These are phyloP conservation scores for Ceratobasidium papillatum DNA, from an alignment of 1,284 basidiomycete genomes.

Conservation along the genomic window DNA sequence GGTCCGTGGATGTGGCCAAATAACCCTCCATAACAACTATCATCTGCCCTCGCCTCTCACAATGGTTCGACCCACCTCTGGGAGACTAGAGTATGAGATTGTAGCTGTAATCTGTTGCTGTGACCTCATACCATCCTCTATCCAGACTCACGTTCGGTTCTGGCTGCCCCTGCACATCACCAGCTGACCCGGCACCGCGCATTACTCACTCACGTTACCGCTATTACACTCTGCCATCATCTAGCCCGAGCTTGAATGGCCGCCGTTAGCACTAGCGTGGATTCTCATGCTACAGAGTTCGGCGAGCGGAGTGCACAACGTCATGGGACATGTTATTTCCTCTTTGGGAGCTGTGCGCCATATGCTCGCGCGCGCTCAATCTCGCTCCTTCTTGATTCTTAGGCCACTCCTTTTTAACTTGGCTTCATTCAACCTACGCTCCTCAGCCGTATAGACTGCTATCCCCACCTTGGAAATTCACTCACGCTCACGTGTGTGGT, in stretches of 20 bases:
- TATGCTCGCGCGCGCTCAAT: slow-evolving; percentile 10
- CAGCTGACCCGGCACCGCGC: slow-evolving; percentile 15
- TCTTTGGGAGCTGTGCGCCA: background rate
- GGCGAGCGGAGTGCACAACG: background rate
- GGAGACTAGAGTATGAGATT: slow-evolving; percentile 17
- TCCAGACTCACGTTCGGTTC: background rate
- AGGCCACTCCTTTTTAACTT: background rate
- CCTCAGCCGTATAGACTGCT: slow-evolving; percentile 1
- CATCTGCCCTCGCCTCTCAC: background rate
- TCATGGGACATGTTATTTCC: slow-evolving; percentile 35
- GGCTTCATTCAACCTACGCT: background rate
- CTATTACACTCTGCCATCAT: background rate
- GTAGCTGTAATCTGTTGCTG: slow-evolving; percentile 23
- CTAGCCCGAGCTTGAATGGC: background rate
- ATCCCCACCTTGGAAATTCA: slow-evolving; percentile 26
- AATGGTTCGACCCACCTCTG: background rate
- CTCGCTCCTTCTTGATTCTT: background rate
- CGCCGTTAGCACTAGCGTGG: background rate
- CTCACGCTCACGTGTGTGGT: background rate
- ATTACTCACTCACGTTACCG: background rate
- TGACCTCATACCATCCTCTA: background rate
- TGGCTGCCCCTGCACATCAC: slow-evolving; percentile 20
- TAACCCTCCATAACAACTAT: slow-evolving; percentile 33
- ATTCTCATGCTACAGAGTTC: background rate
- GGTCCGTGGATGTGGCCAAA: slow-evolving; percentile 21